Evolutionary conservation across 768 basidiomycete genomes (phyloP).

Genomic region (Leccinum pellstonianum): DNA sequence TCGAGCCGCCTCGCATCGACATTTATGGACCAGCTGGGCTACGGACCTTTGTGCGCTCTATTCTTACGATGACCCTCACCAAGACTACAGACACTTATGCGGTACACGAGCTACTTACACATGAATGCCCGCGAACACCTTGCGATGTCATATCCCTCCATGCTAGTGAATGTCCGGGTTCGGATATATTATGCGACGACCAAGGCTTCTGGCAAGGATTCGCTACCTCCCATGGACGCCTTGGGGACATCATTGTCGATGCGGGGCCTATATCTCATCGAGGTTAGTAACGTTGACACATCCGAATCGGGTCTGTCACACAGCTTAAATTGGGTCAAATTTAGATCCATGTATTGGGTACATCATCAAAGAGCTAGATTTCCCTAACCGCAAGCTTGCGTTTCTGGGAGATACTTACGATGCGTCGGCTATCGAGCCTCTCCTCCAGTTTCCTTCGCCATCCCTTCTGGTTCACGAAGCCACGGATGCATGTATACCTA

Average conservation of each 20-base stretch:
- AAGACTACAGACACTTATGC: conserved; percentile 59
- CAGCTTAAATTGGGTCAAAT: neutral
- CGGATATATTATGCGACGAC: conserved; percentile 50
- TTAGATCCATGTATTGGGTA: conserved; percentile 81
- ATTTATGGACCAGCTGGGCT: conserved; percentile 81
- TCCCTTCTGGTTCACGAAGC: conserved; percentile 85
- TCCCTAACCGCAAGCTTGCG: conserved; percentile 58
- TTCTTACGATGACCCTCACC: conserved; percentile 66
- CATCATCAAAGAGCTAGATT: conserved; percentile 58
- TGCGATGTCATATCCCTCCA: conserved; percentile 53
- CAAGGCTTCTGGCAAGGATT: conserved; percentile 71
- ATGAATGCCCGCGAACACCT: conserved; percentile 51
- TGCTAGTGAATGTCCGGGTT: conserved; percentile 60
- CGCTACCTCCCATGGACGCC: conserved; percentile 36
- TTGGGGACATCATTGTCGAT: conserved; percentile 53
- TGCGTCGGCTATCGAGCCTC: conserved; percentile 54
- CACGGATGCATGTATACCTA: conserved; percentile 71
- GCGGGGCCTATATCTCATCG: conserved; percentile 78
- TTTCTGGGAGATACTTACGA: conserved; percentile 80
- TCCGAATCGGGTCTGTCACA: conserved; percentile 1
- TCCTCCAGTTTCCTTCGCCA: conserved; percentile 48
- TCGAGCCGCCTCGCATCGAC: conserved; percentile 52
- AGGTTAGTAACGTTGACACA: conserved; percentile 41
- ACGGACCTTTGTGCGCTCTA: conserved; percentile 69
- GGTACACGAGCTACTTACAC: conserved; percentile 74